Conservation (phyloP, 2,329 filamentous ascomycete genomes). For the Trichoderma sp. region DNA sequence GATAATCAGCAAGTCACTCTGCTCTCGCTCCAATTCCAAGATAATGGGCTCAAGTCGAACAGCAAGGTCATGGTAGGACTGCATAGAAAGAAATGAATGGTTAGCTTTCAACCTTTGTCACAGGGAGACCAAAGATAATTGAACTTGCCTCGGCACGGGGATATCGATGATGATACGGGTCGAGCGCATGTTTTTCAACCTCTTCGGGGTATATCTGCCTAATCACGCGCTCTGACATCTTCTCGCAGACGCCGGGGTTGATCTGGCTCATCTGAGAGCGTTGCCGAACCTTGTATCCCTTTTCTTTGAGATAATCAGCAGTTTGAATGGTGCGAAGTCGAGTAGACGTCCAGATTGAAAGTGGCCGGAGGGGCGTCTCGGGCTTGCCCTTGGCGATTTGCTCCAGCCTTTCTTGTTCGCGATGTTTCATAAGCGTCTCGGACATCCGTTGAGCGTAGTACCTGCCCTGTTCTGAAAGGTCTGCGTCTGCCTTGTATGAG, state of each 20-base stretch:
- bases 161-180: conserved; percentile 96
- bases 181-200: conserved; percentile 85
- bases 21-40: conserved; percentile 91
- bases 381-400: conserved; percentile 66
- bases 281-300: conserved; percentile 83
- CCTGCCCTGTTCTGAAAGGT: conserved; percentile 74
- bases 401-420: conserved; percentile 74
- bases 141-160: conserved; percentile 79
- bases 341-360: conserved; percentile 95
- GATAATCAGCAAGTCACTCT: conserved; percentile 96
- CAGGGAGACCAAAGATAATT: neutral
- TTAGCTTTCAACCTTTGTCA: conserved; percentile 7
- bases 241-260: conserved; percentile 94
- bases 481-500: conserved; percentile 87
- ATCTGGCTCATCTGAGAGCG: conserved; percentile 96
- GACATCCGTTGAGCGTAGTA: conserved; percentile 85
- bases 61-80: conserved; percentile 98
- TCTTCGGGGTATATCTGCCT: conserved; percentile 83
- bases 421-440: conserved; percentile 76
- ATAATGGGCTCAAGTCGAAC: conserved; percentile 97
- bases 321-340: conserved; percentile 88
- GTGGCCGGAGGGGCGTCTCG: conserved; percentile 68
- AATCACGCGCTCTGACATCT: conserved; percentile 81
- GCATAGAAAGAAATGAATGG: neutral
- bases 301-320: conserved; percentile 72